These are phyloP conservation scores for Irpex lacteus DNA, from an alignment of 1,284 basidiomycete genomes.

Conservation along the genomic window DNA sequence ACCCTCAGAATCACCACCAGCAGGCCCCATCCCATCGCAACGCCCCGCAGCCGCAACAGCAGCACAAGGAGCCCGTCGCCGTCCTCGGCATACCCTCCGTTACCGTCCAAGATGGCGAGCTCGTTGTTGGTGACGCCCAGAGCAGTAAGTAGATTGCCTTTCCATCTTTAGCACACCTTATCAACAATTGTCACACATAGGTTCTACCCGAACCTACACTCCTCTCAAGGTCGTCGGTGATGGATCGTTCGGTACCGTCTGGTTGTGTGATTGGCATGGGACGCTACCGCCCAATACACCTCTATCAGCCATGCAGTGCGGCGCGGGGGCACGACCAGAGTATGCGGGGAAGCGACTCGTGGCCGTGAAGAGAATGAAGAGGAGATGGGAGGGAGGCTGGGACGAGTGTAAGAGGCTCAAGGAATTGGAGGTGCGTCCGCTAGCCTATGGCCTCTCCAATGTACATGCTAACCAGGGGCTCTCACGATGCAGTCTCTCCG, in stretches of 20 bases:
- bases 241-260: constrained; percentile 97
- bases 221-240: constrained; percentile 91
- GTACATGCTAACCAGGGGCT: constrained; percentile 16
- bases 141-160: constrained; percentile 50
- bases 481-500: constrained; percentile 74
- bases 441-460: constrained; percentile 17
- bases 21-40: constrained; percentile 23
- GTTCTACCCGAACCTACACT: constrained; percentile 40
- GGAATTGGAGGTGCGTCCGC: constrained; percentile 82
- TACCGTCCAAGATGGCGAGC: constrained; percentile 59
- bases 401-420: constrained; percentile 94
- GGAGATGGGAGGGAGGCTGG: constrained; percentile 96
- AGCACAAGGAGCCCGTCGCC: constrained; percentile 54
- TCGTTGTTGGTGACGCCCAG: constrained; percentile 68
- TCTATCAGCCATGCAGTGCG: constrained; percentile 89
- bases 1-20: constrained; percentile 26
- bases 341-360: constrained; percentile 95
- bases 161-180: constrained; percentile 9
- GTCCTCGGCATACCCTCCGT: constrained; percentile 74
- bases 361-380: constrained; percentile 98
- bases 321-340: constrained; percentile 85
- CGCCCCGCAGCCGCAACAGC: constrained; percentile 23
- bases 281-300: constrained; percentile 86
- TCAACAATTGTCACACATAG: constrained; percentile 21
- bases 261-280: constrained; percentile 99